These are phyloP conservation scores for Penicillium goetzii DNA, from an alignment of 495 filamentous ascomycete species.

Conservation along the genomic window DNA sequence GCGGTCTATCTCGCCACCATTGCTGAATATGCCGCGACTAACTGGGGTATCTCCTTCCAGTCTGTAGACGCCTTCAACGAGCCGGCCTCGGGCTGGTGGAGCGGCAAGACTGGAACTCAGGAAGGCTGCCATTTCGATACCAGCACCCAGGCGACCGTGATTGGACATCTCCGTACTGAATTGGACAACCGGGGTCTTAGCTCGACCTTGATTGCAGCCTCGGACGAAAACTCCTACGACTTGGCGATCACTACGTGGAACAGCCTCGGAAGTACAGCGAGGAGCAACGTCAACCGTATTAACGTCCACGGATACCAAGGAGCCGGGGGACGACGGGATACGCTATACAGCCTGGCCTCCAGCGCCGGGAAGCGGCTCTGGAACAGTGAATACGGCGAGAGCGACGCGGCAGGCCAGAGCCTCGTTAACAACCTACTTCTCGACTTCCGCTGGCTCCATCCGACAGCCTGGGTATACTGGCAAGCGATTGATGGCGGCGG, in stretches of 20 bases:
- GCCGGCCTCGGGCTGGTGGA: constrained; percentile 20
- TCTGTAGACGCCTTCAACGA: constrained; percentile 25
- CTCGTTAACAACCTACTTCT: constrained; percentile 13
- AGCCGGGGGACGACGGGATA: constrained; percentile 12
- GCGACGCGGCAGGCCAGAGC: constrained; percentile 11
- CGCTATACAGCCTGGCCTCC: constrained; percentile 15
- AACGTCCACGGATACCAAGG: constrained; percentile 21
- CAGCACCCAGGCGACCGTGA: constrained; percentile 13
- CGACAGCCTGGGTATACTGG: constrained; percentile 24
- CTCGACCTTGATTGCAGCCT: constrained; percentile 16
- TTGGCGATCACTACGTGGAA: constrained; percentile 17
- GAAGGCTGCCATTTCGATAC: constrained; percentile 21
- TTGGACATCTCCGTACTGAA: constrained; percentile 14
- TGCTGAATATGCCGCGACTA: constrained; percentile 14
- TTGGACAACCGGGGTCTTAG: constrained; percentile 13
- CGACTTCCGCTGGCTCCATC: constrained; percentile 15
- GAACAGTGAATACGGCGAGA: constrained; percentile 24
- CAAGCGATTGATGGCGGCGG: constrained; percentile 15
- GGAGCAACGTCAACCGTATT: constrained; percentile 12
- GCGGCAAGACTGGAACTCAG: constrained; percentile 14
- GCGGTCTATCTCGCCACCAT: constrained; percentile 22
- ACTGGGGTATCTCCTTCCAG: constrained; percentile 23
- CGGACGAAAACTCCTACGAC: constrained; percentile 19
- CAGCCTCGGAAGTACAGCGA: constrained; percentile 13
- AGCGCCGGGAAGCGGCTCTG: constrained; percentile 16